Percentiles rank a stretch among this genome's conserved stretches.
Conservation (phyloP, 768 basidiomycete species). For the Lentinula edodes region DNA sequence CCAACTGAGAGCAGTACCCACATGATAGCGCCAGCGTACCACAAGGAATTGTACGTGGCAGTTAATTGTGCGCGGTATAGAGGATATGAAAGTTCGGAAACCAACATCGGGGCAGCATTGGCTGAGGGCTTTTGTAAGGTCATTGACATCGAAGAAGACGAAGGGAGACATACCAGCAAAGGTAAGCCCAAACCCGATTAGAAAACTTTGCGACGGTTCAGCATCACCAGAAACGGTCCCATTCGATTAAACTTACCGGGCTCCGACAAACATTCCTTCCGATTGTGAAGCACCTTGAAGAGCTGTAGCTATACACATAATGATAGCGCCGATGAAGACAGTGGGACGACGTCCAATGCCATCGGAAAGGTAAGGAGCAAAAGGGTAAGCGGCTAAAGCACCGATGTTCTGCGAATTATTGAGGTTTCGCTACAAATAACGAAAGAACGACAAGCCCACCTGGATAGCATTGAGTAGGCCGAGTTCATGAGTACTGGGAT, state of each 20-base stretch:
- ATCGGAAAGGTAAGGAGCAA: conserved; percentile 69
- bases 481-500: conserved; percentile 51
- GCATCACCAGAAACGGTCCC: background rate
- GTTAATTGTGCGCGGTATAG: conserved; percentile 76
- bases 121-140: conserved; percentile 26
- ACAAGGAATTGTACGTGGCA: conserved; percentile 76
- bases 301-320: conserved; percentile 66
- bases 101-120: conserved; percentile 76
- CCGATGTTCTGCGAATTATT: conserved; percentile 55
- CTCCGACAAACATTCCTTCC: conserved; percentile 75
- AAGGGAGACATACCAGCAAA: conserved; percentile 45
- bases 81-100: conserved; percentile 85
- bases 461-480: conserved; percentile 75
- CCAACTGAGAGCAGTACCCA: conserved; percentile 23
- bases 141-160: background rate
- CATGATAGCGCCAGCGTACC: conserved; percentile 82
- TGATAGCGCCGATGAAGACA: conserved; percentile 62
- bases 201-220: conserved; percentile 35
- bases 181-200: conserved; percentile 73
- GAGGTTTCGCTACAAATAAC: background rate
- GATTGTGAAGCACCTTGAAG: conserved; percentile 69
- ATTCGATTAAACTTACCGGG: conserved; percentile 41
- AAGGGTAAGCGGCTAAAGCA: conserved; percentile 58
- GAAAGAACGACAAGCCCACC: conserved; percentile 27
- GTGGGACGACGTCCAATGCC: conserved; percentile 62